Evolutionary conservation across 2,329 filamentous ascomycete genomes (phyloP), one percentile per base, ranked within the genome.

Genomic region (Phoma sp.): DNA sequence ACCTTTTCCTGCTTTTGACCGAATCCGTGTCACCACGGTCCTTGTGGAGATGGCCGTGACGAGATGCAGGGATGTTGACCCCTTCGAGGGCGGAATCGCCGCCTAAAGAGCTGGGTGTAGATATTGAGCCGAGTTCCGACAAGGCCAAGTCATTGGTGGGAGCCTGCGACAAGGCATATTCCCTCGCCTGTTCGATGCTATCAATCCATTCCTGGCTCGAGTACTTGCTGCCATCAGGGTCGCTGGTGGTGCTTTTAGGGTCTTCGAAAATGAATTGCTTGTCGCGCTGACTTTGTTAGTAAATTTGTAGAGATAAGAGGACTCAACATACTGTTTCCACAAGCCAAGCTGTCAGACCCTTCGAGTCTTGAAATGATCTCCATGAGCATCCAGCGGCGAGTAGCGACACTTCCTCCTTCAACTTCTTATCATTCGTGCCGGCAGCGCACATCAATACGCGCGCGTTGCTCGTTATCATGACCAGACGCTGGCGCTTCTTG

Each of bases 191-290:
- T 64, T 96, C 91, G 37, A 99, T 81, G 36, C 87, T 88, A 66
- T 96, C 93, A 43, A 98, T 83, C 95, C 95, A 99, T 73, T 98
- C 93, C 62, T 95, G 87, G 4, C 90, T 89, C 4, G 87, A 88
- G 53, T 86, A 83, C 57, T 87, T 86, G 38, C 84, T 84, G 37
- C 82, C 83, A 59, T 86, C 88, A 22, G 82, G 81, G 62, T 86
- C 85, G 58, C 80, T 83, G 42, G 81, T 81, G 53, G 87, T 86
- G 14, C 87, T 83, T 72, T 96, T 96, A n/a, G 87, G 83, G 68
- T 98, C 93, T 77, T 99, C 95, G 68, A 99, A 99, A 11, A 89
- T 89, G 72, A 90, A 95, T 66, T 96, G 93, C 69, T 93, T 89
- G 54, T 96, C 93, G 61, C 86, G 86, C 93, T 96, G 55, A n/a